These are phyloP conservation scores for Elsinoe ampelina DNA, from an alignment of 2,329 filamentous ascomycete genomes.

Conservation along the genomic window DNA sequence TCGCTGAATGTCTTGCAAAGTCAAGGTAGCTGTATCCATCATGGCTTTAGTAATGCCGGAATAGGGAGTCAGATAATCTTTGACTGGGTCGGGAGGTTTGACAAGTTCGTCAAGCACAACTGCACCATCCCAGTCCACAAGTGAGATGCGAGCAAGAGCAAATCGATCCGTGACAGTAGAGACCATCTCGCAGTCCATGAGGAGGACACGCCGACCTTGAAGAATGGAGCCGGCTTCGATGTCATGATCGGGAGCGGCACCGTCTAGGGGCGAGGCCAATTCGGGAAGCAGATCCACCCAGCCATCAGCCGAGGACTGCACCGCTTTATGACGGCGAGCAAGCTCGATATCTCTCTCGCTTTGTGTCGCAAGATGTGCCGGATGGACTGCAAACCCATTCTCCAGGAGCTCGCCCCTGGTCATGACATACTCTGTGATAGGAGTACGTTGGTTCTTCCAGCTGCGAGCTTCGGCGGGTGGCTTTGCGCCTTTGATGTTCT, in stretches of 20 bases:
- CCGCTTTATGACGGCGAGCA: slow-evolving; percentile 30
- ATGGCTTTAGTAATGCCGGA: slow-evolving; percentile 87
- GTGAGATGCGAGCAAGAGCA: slow-evolving; percentile 78
- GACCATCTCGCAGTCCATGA: slow-evolving; percentile 97
- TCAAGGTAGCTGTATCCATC: slow-evolving; percentile 75
- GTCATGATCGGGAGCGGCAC: slow-evolving; percentile 50
- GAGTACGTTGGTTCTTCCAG: slow-evolving; percentile 67
- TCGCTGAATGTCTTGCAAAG: slow-evolving; percentile 69
- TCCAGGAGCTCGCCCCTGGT: slow-evolving; percentile 65
- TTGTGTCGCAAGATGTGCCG: slow-evolving; percentile 55
- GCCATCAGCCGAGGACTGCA: slow-evolving; percentile 48
- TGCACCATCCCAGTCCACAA: slow-evolving; percentile 77
- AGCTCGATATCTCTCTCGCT: slow-evolving; percentile 49
- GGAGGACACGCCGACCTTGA: slow-evolving; percentile 66
- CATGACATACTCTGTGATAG: slow-evolving; percentile 71
- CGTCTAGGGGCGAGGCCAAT: slow-evolving; percentile 58
- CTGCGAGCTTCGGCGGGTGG: slow-evolving; percentile 54
- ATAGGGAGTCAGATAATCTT: slow-evolving; percentile 74
- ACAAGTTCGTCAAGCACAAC: slow-evolving; percentile 83
- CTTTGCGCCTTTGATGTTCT: slow-evolving; percentile 49
- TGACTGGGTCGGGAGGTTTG: slow-evolving; percentile 78
- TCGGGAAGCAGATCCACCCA: slow-evolving; percentile 65
- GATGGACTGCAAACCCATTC: slow-evolving; percentile 78
- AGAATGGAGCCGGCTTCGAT: slow-evolving; percentile 76
- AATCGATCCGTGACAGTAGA: slow-evolving; percentile 65